Percentiles rank a stretch among this genome's conserved stretches.
Evolutionary conservation across 2,329 filamentous ascomycete genomes (phyloP).

Genomic region (Exophiala dermatitidis): DNA sequence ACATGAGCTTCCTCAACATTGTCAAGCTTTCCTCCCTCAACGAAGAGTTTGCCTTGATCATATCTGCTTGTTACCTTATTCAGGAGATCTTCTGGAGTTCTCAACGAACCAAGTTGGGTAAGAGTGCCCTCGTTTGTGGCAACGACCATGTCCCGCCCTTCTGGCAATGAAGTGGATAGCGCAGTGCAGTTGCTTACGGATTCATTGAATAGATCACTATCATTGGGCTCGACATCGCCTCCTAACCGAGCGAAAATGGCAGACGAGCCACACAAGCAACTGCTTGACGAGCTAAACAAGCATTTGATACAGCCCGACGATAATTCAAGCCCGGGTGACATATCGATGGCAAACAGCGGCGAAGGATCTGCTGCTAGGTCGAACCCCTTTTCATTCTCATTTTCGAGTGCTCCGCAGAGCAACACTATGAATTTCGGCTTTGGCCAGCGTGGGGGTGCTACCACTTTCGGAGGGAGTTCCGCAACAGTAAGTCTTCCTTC

Average conservation of each 20-base stretch:
- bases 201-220: background rate
- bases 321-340: background rate
- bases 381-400: background rate
- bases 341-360: background rate
- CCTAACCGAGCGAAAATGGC: background rate
- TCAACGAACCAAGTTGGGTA: background rate
- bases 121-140: background rate
- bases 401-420: background rate
- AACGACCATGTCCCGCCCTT: background rate
- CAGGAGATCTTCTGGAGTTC: background rate
- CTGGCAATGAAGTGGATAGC: background rate
- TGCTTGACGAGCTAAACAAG: background rate
- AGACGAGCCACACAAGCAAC: background rate
- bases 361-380: background rate
- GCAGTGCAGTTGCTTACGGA: background rate
- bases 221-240: background rate
- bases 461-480: background rate
- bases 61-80: background rate
- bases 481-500: background rate
- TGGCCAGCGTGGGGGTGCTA: background rate
- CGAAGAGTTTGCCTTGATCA: background rate
- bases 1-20: background rate
- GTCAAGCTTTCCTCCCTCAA: background rate
- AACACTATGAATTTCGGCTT: background rate
- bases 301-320: background rate